phyloP scores from a whole-genome alignment of 2,329 filamentous ascomycete genomes.

The Pyrenophora teres region DNA sequence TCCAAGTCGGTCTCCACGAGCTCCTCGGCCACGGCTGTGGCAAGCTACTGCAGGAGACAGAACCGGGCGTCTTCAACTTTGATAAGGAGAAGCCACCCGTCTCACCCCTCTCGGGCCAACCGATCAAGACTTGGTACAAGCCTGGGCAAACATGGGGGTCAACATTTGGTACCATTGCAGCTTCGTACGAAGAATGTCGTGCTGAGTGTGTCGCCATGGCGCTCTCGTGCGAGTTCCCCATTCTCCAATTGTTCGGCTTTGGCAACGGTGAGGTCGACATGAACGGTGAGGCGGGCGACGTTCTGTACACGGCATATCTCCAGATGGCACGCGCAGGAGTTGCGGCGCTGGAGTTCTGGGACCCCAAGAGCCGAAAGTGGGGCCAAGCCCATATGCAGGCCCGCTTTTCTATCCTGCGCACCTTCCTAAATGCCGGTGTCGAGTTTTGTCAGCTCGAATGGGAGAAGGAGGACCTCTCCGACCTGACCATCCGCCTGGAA shows the following conservation, averaged over 20 bases:
- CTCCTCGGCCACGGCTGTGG: constrained; percentile 88
- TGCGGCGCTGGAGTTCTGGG: constrained; percentile 89
- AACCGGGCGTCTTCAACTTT: constrained; percentile 84
- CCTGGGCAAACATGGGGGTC: constrained; percentile 93
- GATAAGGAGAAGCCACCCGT: constrained; percentile 79
- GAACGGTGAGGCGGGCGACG: constrained; percentile 76
- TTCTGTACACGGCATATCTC: constrained; percentile 87
- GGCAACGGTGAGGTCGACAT: constrained; percentile 77
- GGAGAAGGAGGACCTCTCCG: constrained; percentile 73
- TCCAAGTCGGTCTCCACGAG: constrained; percentile 94
- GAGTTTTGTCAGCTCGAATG: constrained; percentile 85
- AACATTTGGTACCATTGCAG: constrained; percentile 85
- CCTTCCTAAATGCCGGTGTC: constrained; percentile 82
- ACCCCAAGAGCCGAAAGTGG: constrained; percentile 88
- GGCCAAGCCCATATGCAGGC: constrained; percentile 87
- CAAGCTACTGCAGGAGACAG: constrained; percentile 89
- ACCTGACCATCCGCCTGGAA: constrained; percentile 81
- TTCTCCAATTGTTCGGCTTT: constrained; percentile 89
- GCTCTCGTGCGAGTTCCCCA: constrained; percentile 83
- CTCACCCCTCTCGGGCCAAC: constrained; percentile 77
- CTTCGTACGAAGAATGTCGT: constrained; percentile 91
- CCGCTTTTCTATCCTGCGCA: constrained; percentile 83
- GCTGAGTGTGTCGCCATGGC: constrained; percentile 95
- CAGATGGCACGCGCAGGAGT: constrained; percentile 94
- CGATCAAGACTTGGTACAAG: constrained; percentile 87